Evolutionary conservation across 495 filamentous ascomycete genomes (phyloP).

Genomic region (Penicillium salamii): DNA sequence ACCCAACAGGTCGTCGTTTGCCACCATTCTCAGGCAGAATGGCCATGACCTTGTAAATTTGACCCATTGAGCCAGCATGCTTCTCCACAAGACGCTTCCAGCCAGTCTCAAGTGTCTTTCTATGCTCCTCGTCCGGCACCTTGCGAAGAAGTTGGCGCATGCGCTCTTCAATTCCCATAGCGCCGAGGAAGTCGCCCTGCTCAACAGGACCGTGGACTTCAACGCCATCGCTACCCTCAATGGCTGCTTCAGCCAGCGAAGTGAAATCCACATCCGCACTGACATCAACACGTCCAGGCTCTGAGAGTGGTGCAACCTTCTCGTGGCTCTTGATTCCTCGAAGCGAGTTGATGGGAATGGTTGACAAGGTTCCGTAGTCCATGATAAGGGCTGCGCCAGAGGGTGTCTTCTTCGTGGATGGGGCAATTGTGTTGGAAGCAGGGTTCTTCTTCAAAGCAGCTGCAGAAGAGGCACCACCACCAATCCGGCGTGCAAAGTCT

Average conservation of each 20-base stretch:
- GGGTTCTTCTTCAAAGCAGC: slow-evolving; percentile 29
- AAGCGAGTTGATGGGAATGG: slow-evolving; percentile 80
- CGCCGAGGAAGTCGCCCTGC: slow-evolving; percentile 73
- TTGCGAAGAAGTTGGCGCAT: slow-evolving; percentile 62
- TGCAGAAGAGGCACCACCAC: slow-evolving; percentile 50
- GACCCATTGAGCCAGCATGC: slow-evolving; percentile 80
- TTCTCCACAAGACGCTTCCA: slow-evolving; percentile 80
- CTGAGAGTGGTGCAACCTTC: slow-evolving; percentile 69
- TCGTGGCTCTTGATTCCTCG: slow-evolving; percentile 78
- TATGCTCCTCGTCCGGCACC: slow-evolving; percentile 49
- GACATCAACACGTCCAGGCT: slow-evolving; percentile 79
- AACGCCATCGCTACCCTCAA: slow-evolving; percentile 67
- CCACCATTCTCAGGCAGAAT: slow-evolving; percentile 81
- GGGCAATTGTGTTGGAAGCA: slow-evolving; percentile 9
- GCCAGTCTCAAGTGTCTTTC: slow-evolving; percentile 62
- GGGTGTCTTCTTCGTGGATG: slow-evolving; percentile 50
- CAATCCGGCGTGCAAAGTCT: slow-evolving; percentile 82
- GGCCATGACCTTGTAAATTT: slow-evolving; percentile 88
- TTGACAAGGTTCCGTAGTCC: slow-evolving; percentile 81
- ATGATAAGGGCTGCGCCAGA: slow-evolving; percentile 87
- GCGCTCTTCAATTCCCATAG: slow-evolving; percentile 78
- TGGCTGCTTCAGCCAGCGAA: slow-evolving; percentile 76
- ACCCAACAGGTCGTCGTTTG: slow-evolving; percentile 76
- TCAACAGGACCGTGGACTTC: slow-evolving; percentile 93
- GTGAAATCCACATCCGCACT: slow-evolving; percentile 90